A percentile compares a stretch with the other conserved stretches of the same genome.
These are phyloP conservation scores for Camelina hispida DNA, from an alignment of 345 rosid genomes.

Conservation along the genomic window DNA sequence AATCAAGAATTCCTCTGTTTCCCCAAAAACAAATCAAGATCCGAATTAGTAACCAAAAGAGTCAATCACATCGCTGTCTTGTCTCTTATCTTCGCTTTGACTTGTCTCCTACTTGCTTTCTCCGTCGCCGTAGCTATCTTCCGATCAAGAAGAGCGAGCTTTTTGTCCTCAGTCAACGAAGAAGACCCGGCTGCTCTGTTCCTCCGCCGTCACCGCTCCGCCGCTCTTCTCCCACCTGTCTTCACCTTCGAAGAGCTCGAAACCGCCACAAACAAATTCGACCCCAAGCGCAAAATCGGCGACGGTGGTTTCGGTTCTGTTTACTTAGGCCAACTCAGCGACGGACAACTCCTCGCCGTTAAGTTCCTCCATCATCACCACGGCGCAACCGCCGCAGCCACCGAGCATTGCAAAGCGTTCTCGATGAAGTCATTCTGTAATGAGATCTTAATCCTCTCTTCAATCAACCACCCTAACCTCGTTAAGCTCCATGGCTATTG, in stretches of 20 bases:
- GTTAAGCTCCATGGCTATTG: constrained; percentile 95
- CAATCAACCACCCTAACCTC: constrained; percentile 80
- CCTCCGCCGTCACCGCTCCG: constrained; percentile 79
- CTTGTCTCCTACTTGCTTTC: constrained; percentile 58
- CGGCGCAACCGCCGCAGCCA: constrained; percentile 49
- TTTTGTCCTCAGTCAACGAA: constrained; percentile 47
- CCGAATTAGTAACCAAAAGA: constrained; percentile 42
- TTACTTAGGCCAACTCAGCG: constrained; percentile 71
- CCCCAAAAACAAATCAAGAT: constrained; percentile 32
- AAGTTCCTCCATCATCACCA: constrained; percentile 81
- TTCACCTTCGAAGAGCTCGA: constrained; percentile 94
- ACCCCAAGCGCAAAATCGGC: constrained; percentile 79
- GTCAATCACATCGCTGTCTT: constrained; percentile 52
- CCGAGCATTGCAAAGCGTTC: constrained; percentile 54
- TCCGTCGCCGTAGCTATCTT: constrained; percentile 53
- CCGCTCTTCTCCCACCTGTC: constrained; percentile 79
- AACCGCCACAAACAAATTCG: constrained; percentile 75
- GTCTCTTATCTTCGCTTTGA: constrained; percentile 56
- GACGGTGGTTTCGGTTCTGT: constrained; percentile 97
- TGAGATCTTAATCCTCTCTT: constrained; percentile 85
- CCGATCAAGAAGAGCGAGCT: constrained; percentile 57
- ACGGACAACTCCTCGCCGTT: constrained; percentile 77
- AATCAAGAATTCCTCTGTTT: constrained; percentile 59
- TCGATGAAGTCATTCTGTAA: constrained; percentile 85
- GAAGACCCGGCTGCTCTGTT: constrained; percentile 83